Percentiles rank a stretch among this genome's conserved stretches.
These are phyloP conservation scores for Tetrapisispora taiwanensis DNA, from an alignment of 805 yeast genomes.

Conservation along the genomic window DNA sequence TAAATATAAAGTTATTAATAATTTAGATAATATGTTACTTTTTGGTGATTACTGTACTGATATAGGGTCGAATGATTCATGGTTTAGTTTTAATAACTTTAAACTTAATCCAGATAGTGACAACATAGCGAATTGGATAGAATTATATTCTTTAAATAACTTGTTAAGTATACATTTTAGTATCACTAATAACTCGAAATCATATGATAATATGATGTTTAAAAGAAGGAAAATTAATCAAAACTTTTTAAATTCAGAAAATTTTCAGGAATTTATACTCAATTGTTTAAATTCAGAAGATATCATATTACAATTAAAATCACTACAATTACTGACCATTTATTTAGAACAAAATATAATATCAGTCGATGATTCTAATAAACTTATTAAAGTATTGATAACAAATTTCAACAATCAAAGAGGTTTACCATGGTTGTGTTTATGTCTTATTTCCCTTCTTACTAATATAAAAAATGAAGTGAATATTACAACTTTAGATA, in stretches of 20 bases:
- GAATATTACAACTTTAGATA: constrained; percentile 9
- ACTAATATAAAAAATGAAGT: constrained; percentile 8
- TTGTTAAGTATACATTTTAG: constrained; percentile 12
- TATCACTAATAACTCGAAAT: not conserved
- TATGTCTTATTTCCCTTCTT: constrained; percentile 17
- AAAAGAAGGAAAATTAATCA: constrained; percentile 16
- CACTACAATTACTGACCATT: constrained; percentile 18
- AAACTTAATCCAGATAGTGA: constrained; percentile 6
- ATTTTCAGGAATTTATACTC: constrained; percentile 12
- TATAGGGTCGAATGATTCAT: not conserved
- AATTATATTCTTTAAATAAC: constrained; percentile 9
- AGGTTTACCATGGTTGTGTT: constrained; percentile 14
- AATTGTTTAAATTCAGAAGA: constrained; percentile 8
- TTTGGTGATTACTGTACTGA: not conserved
- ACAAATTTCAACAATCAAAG: constrained; percentile 11
- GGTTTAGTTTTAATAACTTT: constrained; percentile 14
- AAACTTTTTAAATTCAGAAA: constrained; percentile 9
- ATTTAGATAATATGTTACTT: constrained; percentile 3
- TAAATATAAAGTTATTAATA: constrained; percentile 6
- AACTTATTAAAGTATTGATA: constrained; percentile 8
- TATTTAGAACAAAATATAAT: constrained; percentile 5
- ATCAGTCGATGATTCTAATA: not conserved
- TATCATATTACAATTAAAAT: constrained; percentile 6
- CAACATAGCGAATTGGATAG: constrained; percentile 11
- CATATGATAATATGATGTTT: constrained; percentile 9